These are phyloP conservation scores for Kandelia obovata DNA, from an alignment of 345 rosid species.

Conservation along the genomic window DNA sequence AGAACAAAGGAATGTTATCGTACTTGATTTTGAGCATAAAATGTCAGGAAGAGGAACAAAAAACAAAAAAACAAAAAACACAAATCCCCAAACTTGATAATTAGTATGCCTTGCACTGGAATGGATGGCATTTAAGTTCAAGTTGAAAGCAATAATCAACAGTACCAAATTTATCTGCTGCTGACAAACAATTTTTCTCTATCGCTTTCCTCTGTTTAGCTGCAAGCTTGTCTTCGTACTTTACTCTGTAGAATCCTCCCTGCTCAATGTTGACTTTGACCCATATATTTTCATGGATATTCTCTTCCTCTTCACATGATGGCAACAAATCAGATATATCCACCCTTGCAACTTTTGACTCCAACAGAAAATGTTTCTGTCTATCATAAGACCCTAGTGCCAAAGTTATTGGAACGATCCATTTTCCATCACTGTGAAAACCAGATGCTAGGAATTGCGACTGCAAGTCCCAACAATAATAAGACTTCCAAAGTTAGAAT, in stretches of 20 bases:
- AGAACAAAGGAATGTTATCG: neutral
- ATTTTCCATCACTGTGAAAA: constrained; percentile 25
- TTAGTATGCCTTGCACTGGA: neutral
- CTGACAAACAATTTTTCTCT: constrained; percentile 23
- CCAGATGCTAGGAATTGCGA: constrained; percentile 32
- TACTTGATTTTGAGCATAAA: neutral
- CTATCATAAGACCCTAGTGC: constrained; percentile 26
- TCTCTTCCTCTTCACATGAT: constrained; percentile 10
- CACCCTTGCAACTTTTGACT: constrained; percentile 27
- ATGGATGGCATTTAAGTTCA: no score
- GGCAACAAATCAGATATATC: constrained; percentile 25
- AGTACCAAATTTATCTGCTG: constrained; percentile 36
- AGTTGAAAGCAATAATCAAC: neutral
- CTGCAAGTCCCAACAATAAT: constrained; percentile 15
- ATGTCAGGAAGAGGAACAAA: neutral
- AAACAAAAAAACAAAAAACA: neutral
- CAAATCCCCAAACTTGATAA: neutral
- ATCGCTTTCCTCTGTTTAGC: constrained; percentile 32
- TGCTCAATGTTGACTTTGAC: constrained; percentile 40
- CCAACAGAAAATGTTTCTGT: constrained; percentile 33
- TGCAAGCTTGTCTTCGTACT: constrained; percentile 37
- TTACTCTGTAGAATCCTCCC: constrained; percentile 43
- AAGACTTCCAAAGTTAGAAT: neutral
- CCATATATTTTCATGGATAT: constrained; percentile 23
- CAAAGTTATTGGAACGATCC: constrained; percentile 40